phyloP scores from a whole-genome alignment of 805 yeast genomes.

The Candida cerambycidarum region DNA sequence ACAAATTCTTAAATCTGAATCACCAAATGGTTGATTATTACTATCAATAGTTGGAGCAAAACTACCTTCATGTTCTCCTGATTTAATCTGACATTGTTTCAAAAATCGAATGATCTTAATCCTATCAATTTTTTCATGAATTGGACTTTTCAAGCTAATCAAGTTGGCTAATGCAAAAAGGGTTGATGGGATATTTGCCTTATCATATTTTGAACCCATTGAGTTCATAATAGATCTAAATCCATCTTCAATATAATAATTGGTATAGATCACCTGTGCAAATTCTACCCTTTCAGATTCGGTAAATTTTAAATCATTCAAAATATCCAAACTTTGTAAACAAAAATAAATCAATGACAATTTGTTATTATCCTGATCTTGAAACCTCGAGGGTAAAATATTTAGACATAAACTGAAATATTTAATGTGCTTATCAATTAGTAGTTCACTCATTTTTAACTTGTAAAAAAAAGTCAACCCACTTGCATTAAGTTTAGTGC shows the following conservation, averaged over 20 bases:
- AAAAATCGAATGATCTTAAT: constrained; percentile 60
- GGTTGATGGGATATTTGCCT: constrained; percentile 72
- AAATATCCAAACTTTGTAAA: constrained; percentile 56
- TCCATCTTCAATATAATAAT: constrained; percentile 43
- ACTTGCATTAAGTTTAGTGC: background rate
- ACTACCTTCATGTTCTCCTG: constrained; percentile 32
- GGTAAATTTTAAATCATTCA: constrained; percentile 19
- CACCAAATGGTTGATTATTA: constrained; percentile 47
- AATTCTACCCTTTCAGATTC: constrained; percentile 20
- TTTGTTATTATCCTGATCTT: constrained; percentile 67
- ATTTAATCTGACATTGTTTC: constrained; percentile 50
- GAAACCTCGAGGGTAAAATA: constrained; percentile 54
- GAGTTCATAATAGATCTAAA: constrained; percentile 57
- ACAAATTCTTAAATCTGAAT: constrained; percentile 69
- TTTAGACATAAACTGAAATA: constrained; percentile 53
- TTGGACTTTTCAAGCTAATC: constrained; percentile 48
- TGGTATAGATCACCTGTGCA: constrained; percentile 44
- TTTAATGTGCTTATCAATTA: constrained; percentile 34
- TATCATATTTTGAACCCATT: constrained; percentile 42
- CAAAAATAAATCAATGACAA: constrained; percentile 72
- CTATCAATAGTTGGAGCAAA: constrained; percentile 32
- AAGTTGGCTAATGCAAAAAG: constrained; percentile 67
- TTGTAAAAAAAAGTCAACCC: background rate
- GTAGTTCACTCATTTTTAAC: constrained; percentile 7
- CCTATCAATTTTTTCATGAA: constrained; percentile 28